These are phyloP conservation scores for Boletus edulis DNA, from an alignment of 768 basidiomycete species.

Conservation along the genomic window DNA sequence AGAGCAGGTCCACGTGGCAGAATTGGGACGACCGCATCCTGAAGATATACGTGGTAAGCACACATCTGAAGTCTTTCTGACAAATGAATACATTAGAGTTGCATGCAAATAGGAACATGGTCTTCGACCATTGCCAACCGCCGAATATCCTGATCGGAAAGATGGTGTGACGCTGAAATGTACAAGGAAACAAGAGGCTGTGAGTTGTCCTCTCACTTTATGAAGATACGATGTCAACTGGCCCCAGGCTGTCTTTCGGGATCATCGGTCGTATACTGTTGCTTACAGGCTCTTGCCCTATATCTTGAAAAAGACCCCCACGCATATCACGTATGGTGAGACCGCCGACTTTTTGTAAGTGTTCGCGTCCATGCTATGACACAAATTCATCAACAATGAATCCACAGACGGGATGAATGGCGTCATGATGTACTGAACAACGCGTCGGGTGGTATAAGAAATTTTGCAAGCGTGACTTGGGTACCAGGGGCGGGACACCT, in stretches of 20 bases:
- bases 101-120: slow-evolving; percentile 2
- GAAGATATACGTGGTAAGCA: background rate
- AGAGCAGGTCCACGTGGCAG: background rate
- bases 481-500: too few relatives aligned
- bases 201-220: background rate
- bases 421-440: background rate
- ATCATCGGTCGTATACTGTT: background rate
- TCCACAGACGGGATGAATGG: background rate
- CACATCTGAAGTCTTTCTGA: background rate
- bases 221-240: too few relatives aligned
- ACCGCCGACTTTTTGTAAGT: too few relatives aligned
- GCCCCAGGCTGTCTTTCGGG: background rate
- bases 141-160: background rate
- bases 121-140: slow-evolving; percentile 3
- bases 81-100: too few relatives aligned
- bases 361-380: too few relatives aligned
- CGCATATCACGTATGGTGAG: slow-evolving; percentile 3
- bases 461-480: background rate
- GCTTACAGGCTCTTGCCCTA: background rate
- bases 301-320: background rate
- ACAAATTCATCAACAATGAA: too few relatives aligned
- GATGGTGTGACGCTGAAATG: slow-evolving; percentile 8
- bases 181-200: slow-evolving; percentile 4
- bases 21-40: slow-evolving; percentile 8
- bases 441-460: background rate